Evolutionary conservation across 164 flowering plant genomes (phyloP).

Genomic region (Aristolochia californica): DNA sequence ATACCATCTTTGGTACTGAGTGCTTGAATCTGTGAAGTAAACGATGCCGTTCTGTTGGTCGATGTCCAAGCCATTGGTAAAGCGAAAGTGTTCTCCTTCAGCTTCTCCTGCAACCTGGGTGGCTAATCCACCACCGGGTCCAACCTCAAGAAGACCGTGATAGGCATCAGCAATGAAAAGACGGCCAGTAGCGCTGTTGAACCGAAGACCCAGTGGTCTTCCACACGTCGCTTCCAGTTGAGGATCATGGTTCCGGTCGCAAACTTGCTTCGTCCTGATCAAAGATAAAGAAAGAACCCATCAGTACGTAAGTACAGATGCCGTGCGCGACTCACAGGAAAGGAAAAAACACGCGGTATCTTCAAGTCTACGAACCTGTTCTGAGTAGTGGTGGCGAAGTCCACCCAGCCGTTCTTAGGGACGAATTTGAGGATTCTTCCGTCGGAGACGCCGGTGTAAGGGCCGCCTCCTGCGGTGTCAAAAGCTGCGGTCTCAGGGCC

Average conservation of each 20-base stretch:
- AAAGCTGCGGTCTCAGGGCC: conserved; percentile 89
- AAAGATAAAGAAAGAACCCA: background rate
- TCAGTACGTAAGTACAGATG: background rate
- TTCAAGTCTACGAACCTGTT: background rate
- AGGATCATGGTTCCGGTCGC: conserved; percentile 7
- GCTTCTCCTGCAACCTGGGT: background rate
- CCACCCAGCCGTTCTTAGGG: conserved; percentile 1
- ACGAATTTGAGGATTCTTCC: conserved; percentile 42
- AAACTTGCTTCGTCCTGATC: conserved; percentile 1
- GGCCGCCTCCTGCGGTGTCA: conserved; percentile 74
- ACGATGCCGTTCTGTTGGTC: conserved; percentile 19
- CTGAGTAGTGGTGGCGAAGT: conserved; percentile 6
- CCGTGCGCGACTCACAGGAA: background rate
- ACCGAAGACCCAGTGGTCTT: conserved; percentile 28
- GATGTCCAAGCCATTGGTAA: conserved; percentile 26
- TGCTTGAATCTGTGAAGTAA: conserved; percentile 39
- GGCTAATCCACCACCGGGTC: conserved; percentile 16
- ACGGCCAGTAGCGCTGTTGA: conserved; percentile 14
- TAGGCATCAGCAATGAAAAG: conserved; percentile 30
- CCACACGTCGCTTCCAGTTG: conserved; percentile 18
- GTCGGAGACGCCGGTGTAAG: conserved; percentile 89
- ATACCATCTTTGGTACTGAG: conserved; percentile 26
- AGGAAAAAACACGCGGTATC: too few relatives aligned
- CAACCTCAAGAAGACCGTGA: conserved; percentile 21
- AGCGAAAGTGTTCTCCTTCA: conserved; percentile 10